Base-by-base conservation (phyloP, 352 stramenopile species). In the Phytophthora sp. region DNA sequence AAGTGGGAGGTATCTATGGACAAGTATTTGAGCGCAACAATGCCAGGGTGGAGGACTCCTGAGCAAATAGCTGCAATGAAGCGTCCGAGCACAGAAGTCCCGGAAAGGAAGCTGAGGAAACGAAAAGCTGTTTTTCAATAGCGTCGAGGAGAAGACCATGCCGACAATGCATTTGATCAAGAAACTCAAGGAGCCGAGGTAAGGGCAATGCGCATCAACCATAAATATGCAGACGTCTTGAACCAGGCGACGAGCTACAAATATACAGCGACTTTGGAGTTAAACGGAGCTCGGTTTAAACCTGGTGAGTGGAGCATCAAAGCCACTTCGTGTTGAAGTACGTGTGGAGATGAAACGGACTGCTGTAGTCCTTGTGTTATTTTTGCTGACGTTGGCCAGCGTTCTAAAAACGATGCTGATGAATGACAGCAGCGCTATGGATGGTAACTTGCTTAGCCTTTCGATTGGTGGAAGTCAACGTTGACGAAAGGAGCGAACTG, bases 391-490 rank as follows among this genome's bases (percentile, higher is more conserved):
- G 36, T 41, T 51, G 35, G 20, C 29, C 24, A 39, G 35, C 20
- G 66, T 67, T 71, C 55, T 74, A 74, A 74, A 71, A 71, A 56
- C 41, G 35, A 68, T 57, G 35, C 49, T 54, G 13, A 23, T 52
- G 31, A 38, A 29, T 47, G 57, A 36, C 29, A 65, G 47, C 30
- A 69, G 63, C 31, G 30, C 50, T 54, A 70, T 71, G 66, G 52
- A 69, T 73, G 44, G 64, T 50, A 69, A 60, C 42, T 68, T 60
- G 62, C 44, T 63, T 60, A 57, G 55, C 35, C 49, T 53, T 62
- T 26, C 24, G 66, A 63, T 74, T 47, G 42, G 44, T 59, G 21
- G 58, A 33, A 63, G 58, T 64, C 35, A 44, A 23, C 50, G 42
- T 44, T 52, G 35, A 57, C 60, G 64, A 67, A 55, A 68, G 59